Base-by-base conservation (phyloP, 768 basidiomycete species). In the Boletus reticuloceps region DNA sequence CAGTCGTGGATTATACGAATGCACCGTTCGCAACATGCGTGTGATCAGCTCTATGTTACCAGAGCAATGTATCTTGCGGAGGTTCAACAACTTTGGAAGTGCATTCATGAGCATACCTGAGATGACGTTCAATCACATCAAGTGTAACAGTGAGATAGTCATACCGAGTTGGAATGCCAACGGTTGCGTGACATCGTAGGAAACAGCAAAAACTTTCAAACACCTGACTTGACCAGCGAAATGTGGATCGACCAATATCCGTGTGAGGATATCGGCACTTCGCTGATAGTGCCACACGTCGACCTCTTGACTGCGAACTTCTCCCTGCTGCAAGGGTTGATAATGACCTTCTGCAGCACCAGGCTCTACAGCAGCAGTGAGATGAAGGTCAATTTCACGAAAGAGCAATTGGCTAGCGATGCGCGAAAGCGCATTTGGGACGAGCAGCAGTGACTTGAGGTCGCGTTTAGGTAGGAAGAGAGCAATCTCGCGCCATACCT, bases 401-500 rank as follows among this genome's bases (percentile, higher is more conserved):
- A 88, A 89, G 11, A 89, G 75, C 1, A 85, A 69, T 63, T 86
- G 84, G 56, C 83, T 82, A 4, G 88, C 86, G 46, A 89, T 81
- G 38, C 83, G 80, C 3, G 87, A 88, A 36, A 88, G 74, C 17
- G 77, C 77, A 58, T 88, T 84, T 0, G 86, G 85, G 5, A 89
- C 78, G 48, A 81, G 78, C 1, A 89, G 73, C 0, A 88, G 72
- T 1, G 83, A 78, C 62, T 82, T 85, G 48, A 89, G 80, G 65
- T 89, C 88, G 11, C 79, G 78, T 19, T 80, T 77, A 0, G 86
- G 82, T 6, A 89, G 77, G 61, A 77, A 83, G 6, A 77, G 70
- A 0, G 82, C 85, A 38, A 89, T 82, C 64, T 88, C 82, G 36
- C 83, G 75, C 88, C 88, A 89, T 49, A 89, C 81, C 70, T 89